Conservation (phyloP, 129 eudicot genomes). For the Chrysanthemum lavandulifolium region DNA sequence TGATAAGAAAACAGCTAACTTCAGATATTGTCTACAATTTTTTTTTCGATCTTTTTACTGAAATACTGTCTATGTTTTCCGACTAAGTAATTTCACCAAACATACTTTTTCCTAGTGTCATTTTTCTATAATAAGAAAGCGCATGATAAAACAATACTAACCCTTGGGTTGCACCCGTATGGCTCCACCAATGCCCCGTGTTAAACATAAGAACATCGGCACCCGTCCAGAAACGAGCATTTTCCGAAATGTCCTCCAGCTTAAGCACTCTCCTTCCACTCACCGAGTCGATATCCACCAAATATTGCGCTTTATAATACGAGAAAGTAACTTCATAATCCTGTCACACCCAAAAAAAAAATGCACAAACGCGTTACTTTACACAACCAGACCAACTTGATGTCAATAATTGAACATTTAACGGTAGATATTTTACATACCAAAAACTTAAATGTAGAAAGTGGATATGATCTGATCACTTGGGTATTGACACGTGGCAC, state of each 20-base stretch:
- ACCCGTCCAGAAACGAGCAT: conserved; percentile 61
- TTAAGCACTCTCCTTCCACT: conserved; percentile 67
- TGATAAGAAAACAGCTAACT: too few species aligned
- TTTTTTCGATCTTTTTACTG: too few species aligned
- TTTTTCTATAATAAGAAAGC: background rate
- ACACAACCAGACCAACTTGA: background rate
- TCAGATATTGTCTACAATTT: too few species aligned
- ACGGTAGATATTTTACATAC: conserved; percentile 31
- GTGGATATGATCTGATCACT: conserved; percentile 58
- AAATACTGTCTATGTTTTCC: too few species aligned
- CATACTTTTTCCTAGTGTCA: too few species aligned
- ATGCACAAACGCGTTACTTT: too few species aligned
- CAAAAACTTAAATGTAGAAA: conserved; percentile 63
- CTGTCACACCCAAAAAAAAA: conserved; percentile 30
- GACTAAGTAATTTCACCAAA: too few species aligned
- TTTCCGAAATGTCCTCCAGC: conserved; percentile 73
- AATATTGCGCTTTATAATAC: conserved; percentile 70
- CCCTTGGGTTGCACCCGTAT: conserved; percentile 81
- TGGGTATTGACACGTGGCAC: conserved; percentile 60
- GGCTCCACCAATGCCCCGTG: conserved; percentile 98
- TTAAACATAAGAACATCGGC: conserved; percentile 71
- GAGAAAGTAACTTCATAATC: conserved; percentile 72
- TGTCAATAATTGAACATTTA: background rate
- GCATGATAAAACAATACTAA: conserved; percentile 21
- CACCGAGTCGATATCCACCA: conserved; percentile 69